Conservation (phyloP, 345 rosid genomes). For the Corymbia maculata region DNA sequence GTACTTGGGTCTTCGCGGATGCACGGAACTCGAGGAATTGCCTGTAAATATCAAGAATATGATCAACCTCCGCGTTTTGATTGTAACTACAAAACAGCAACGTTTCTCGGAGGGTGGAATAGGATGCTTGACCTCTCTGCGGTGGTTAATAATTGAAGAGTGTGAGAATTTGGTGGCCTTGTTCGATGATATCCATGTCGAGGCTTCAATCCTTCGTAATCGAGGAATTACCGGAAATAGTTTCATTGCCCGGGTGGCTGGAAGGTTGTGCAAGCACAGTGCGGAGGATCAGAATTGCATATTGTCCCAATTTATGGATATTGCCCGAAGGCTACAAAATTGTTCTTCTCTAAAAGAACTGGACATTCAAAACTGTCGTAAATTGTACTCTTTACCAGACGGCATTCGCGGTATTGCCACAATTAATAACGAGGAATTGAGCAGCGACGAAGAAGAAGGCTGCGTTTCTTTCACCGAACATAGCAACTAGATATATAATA, state of each 20-base stretch:
- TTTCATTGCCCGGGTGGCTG: constrained; percentile 11
- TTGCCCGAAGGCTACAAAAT: background rate
- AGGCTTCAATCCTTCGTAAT: background rate
- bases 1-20: background rate
- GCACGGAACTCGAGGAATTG: background rate
- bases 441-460: background rate
- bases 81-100: background rate
- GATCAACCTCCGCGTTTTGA: background rate
- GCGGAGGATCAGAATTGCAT: background rate
- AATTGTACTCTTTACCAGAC: background rate
- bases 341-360: background rate
- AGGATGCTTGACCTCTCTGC: background rate
- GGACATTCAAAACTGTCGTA: background rate
- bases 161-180: too few relatives aligned
- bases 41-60: background rate
- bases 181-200: too few relatives aligned
- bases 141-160: rapidly evolving
- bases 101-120: background rate
- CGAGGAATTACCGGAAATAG: background rate
- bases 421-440: background rate
- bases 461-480: too few relatives aligned
- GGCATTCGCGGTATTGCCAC: too few relatives aligned
- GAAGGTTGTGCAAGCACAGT: background rate
- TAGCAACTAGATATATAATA: background rate
- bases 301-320: background rate